Percentiles rank a stretch among this genome's conserved stretches.
Evolutionary conservation across 2,329 filamentous ascomycete species (phyloP).

Genomic region (Sclerotinia trifoliorum): DNA sequence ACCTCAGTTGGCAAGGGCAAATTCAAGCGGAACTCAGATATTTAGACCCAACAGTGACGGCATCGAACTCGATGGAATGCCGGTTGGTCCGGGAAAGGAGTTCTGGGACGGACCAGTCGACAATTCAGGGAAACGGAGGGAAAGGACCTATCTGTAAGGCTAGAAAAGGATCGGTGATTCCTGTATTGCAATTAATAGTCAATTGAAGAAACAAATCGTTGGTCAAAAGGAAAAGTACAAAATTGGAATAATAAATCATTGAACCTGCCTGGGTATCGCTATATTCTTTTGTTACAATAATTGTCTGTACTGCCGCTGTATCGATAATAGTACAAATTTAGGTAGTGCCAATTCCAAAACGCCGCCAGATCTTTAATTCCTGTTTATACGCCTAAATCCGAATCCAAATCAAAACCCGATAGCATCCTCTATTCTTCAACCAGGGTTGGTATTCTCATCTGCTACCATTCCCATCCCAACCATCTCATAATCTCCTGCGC

Average conservation of each 20-base stretch:
- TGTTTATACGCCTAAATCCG: slow-evolving; percentile 26
- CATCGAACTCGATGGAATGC: slow-evolving; percentile 37
- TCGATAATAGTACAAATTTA: slow-evolving; percentile 16
- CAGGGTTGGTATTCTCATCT: slow-evolving; percentile 30
- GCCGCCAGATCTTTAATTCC: slow-evolving; percentile 20
- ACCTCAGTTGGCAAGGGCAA: slow-evolving; percentile 30
- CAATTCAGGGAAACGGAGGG: slow-evolving; percentile 27
- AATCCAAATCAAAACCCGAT: slow-evolving; percentile 11
- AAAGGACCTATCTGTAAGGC: slow-evolving; percentile 34
- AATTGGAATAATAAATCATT: slow-evolving; percentile 26
- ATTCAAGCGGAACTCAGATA: slow-evolving; percentile 37
- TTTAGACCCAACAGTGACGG: slow-evolving; percentile 35
- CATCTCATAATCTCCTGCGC: slow-evolving; percentile 66
- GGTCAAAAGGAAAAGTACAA: slow-evolving; percentile 10
- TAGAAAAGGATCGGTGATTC: neutral
- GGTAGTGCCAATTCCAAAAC: slow-evolving; percentile 1
- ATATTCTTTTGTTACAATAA: slow-evolving; percentile 30
- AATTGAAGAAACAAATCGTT: neutral
- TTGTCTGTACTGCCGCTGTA: slow-evolving; percentile 7
- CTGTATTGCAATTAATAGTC: slow-evolving; percentile 8
- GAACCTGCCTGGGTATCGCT: slow-evolving; percentile 26
- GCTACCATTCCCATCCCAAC: slow-evolving; percentile 49
- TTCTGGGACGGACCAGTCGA: slow-evolving; percentile 28
- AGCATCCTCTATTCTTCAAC: slow-evolving; percentile 20
- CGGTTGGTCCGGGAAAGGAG: slow-evolving; percentile 32